Evolutionary conservation across 75 land plant species (phyloP).

Genomic region (Adiantum capillusveneris): DNA sequence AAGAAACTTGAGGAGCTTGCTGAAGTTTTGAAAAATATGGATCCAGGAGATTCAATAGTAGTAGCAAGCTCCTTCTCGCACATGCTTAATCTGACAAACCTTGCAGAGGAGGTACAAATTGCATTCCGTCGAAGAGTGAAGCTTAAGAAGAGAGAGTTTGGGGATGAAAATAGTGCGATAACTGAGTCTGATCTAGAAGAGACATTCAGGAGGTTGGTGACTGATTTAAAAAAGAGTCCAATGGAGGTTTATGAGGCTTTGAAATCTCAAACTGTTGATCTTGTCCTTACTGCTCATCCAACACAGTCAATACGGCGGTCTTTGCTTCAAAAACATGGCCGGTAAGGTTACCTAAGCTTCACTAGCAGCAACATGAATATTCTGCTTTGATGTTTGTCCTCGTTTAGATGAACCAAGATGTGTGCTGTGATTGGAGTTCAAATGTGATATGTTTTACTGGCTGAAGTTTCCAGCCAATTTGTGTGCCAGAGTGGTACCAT

Average conservation of each 20-base stretch:
- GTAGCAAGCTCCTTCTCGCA: constrained; percentile 77
- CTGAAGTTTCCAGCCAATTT: no score
- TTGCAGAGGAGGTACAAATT: constrained; percentile 95
- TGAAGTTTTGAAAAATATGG: constrained; percentile 49
- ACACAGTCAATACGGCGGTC: constrained; percentile 91
- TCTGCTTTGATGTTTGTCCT: no score
- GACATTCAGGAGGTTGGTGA: constrained; percentile 49
- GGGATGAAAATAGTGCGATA: constrained; percentile 64
- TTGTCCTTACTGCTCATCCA: constrained; percentile 88
- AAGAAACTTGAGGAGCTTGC: not conserved
- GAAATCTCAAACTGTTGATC: constrained; percentile 83
- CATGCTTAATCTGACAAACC: constrained; percentile 82
- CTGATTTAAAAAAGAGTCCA: constrained; percentile 55
- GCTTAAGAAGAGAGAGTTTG: constrained; percentile 58
- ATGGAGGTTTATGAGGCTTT: constrained; percentile 87
- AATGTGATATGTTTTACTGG: no score
- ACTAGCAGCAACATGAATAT: no score
- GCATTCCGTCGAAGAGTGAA: constrained; percentile 58
- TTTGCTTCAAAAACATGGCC: constrained; percentile 76
- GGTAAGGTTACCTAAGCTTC: no score
- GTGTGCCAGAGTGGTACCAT: no score
- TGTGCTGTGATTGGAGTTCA: no score
- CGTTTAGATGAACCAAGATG: no score
- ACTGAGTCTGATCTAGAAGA: constrained; percentile 93
- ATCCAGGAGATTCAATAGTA: constrained; percentile 82